Percentiles rank a stretch among this genome's conserved stretches.
These are phyloP conservation scores for Penicillium angulare DNA, from an alignment of 495 filamentous ascomycete species.

Conservation along the genomic window DNA sequence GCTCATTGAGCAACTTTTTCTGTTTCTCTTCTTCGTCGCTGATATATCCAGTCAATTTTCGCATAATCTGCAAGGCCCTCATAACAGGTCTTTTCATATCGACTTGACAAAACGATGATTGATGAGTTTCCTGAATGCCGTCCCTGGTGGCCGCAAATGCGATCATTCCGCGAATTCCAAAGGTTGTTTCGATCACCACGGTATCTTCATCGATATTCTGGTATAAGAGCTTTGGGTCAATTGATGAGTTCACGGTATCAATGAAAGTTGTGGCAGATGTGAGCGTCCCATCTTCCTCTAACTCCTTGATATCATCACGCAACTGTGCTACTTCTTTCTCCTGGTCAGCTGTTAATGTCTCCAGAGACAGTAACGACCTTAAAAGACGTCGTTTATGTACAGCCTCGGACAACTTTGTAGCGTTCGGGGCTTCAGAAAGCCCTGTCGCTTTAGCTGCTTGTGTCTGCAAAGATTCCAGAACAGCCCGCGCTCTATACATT, in stretches of 20 bases:
- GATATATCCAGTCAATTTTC: constrained; percentile 18
- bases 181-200: constrained; percentile 24
- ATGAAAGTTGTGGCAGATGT: constrained; percentile 24
- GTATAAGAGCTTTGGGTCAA: constrained; percentile 17
- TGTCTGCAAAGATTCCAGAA: constrained; percentile 21
- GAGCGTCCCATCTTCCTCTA: constrained; percentile 17
- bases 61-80: constrained; percentile 23
- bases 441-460: not conserved
- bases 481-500: constrained; percentile 20
- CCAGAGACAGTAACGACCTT: constrained; percentile 13
- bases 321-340: constrained; percentile 19
- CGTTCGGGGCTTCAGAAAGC: not conserved
- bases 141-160: constrained; percentile 23
- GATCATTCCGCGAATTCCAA: constrained; percentile 17
- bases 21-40: constrained; percentile 14
- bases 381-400: constrained; percentile 24
- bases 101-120: constrained; percentile 1
- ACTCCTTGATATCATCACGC: constrained; percentile 10
- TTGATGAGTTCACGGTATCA: constrained; percentile 18
- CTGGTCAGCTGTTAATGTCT: constrained; percentile 13
- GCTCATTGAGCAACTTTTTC: constrained; percentile 10
- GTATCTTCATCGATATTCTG: constrained; percentile 17
- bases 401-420: constrained; percentile 12
- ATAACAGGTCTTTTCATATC: constrained; percentile 20
- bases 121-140: constrained; percentile 16